A percentile compares a stretch with the other conserved stretches of the same genome.
Evolutionary conservation across 2,329 filamentous ascomycete species (phyloP).

Genomic region (Talaromyces sp.): DNA sequence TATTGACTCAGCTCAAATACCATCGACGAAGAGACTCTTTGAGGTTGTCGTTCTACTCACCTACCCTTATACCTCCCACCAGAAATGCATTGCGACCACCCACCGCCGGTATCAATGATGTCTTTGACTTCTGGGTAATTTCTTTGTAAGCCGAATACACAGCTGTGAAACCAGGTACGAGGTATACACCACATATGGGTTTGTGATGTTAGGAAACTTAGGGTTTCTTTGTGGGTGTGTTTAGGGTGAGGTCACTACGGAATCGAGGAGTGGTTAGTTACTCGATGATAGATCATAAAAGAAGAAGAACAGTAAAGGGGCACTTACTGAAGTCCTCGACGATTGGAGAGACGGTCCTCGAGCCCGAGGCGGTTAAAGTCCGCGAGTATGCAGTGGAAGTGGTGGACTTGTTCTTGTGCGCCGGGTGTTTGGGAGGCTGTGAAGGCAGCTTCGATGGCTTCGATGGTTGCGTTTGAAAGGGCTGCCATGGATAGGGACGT

Average conservation of each 20-base stretch:
- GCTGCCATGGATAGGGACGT: not conserved
- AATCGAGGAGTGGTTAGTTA: too few species aligned
- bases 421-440: too few species aligned
- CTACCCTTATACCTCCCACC: not conserved
- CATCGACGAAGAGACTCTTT: not conserved
- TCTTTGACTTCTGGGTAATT: not conserved
- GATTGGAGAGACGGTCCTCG: too few species aligned
- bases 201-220: not conserved
- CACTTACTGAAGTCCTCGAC: too few species aligned
- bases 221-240: not conserved
- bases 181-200: not conserved
- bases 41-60: not conserved
- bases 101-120: not conserved
- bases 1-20: not conserved
- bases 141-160: not conserved
- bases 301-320: too few species aligned
- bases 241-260: not conserved
- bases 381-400: too few species aligned
- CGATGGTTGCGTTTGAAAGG: not conserved
- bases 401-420: too few species aligned
- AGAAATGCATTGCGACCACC: not conserved
- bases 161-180: not conserved
- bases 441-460: not conserved
- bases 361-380: too few species aligned
- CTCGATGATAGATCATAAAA: too few species aligned